Conservation (phyloP, 2,329 filamentous ascomycete species). For the Diaporthe batatas region DNA sequence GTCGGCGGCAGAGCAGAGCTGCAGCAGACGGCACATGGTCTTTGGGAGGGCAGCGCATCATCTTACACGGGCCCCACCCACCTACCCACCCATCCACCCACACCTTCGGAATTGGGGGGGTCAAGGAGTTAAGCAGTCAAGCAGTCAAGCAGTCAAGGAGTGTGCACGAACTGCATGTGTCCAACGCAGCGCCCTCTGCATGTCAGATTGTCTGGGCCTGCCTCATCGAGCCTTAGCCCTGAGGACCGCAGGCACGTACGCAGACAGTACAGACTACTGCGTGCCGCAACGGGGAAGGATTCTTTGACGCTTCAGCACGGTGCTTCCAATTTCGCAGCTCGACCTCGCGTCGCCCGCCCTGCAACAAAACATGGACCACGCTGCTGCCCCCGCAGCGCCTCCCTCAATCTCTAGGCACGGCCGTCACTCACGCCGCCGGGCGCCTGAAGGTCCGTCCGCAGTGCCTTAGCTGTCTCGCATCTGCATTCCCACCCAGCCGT, state of each 20-base stretch:
- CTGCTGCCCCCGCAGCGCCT: slow-evolving; percentile 42
- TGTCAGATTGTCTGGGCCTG: slow-evolving; percentile 20
- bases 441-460: slow-evolving; percentile 37
- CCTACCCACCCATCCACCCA: slow-evolving; percentile 6
- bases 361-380: slow-evolving; percentile 39
- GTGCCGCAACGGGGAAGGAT: slow-evolving; percentile 30
- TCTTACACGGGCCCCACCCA: slow-evolving; percentile 27
- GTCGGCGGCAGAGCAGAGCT: neutral
- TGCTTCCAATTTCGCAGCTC: slow-evolving; percentile 30
- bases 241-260: slow-evolving; percentile 28
- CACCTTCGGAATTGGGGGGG: slow-evolving; percentile 15
- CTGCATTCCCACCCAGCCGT: slow-evolving; percentile 30
- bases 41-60: neutral
- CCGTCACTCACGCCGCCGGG: slow-evolving; percentile 43
- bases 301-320: slow-evolving; percentile 19
- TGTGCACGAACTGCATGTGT: slow-evolving; percentile 21
- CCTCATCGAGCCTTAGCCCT: slow-evolving; percentile 36
- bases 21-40: slow-evolving; percentile 22
- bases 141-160: too few relatives aligned
- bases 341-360: slow-evolving; percentile 23
- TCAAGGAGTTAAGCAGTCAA: too few relatives aligned
- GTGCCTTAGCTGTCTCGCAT: slow-evolving; percentile 25
- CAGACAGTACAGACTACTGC: too few relatives aligned
- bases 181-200: slow-evolving; percentile 24
- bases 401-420: slow-evolving; percentile 43